Conservation (phyloP, 768 basidiomycete genomes). For the Leccinum arenicola region DNA sequence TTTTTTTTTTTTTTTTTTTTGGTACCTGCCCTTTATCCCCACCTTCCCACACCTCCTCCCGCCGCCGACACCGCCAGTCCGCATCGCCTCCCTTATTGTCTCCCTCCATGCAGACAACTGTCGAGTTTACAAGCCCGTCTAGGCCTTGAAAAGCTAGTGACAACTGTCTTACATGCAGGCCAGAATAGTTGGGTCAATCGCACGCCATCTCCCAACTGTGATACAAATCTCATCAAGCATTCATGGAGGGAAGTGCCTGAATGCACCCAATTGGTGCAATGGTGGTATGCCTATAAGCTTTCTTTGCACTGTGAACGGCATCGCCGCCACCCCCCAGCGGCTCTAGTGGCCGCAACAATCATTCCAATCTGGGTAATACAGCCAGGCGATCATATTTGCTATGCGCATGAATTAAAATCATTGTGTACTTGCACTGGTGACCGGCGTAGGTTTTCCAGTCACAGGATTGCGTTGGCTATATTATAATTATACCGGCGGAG, state of each 20-base stretch:
- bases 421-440: neutral
- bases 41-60: conserved; percentile 13
- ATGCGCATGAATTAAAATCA: neutral
- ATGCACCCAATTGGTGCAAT: neutral
- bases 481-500: neutral
- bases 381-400: conserved; percentile 1
- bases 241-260: neutral
- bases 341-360: neutral
- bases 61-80: no score
- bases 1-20: neutral
- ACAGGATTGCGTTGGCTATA: neutral
- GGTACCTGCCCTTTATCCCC: conserved; percentile 21
- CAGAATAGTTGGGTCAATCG: no score
- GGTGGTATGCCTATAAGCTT: neutral
- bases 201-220: no score
- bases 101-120: no score
- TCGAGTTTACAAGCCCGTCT: no score
- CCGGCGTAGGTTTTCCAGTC: neutral
- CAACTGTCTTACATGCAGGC: no score
- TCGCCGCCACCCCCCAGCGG: neutral
- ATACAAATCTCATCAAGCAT: neutral
- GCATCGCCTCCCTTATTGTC: no score
- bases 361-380: neutral
- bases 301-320: neutral
- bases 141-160: no score